Evolutionary conservation across 2,329 filamentous ascomycete species (phyloP), one percentile per base, ranked within the genome.

Genomic region (Cercospora janseana): DNA sequence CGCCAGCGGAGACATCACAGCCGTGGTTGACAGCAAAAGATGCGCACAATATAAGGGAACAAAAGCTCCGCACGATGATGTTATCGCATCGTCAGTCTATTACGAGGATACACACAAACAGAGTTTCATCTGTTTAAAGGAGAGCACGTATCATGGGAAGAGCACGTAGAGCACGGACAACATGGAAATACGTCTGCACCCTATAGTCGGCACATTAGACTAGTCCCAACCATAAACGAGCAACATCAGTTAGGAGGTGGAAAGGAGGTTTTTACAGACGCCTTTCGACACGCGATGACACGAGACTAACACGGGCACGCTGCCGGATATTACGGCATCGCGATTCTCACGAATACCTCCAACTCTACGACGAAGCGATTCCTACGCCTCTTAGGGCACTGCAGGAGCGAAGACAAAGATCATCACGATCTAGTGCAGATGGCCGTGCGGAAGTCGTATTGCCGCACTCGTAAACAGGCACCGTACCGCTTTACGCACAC

Each of bases 211-310:
- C 29, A 32, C 29, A 16, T 32, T 16, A 32, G n/a, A 15, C 29
- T 16, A n/a, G 6, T 16, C 29, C 6, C 13, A n/a, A 16, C 29
- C 18, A n/a, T n/a, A n/a, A n/a, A n/a, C n/a, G 6, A 32, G 10
- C 15, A 21, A 44, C 24, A 44, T 23, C 16, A 32, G 21, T 44
- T 32, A 32, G 41, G 41, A 31, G 41, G 27, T 44, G 26, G 41
- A 44, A 44, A 44, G 41, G 41, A 44, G 41, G 41, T 44, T n/a
- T n/a, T 44, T 23, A 44, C 27, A 44, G 41, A 27, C 41, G 41
- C 26, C 41, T 44, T 44, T 44, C 41, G 41, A 44, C 41, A 44
- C 24, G 41, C 41, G 41, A 44, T 24, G 24, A 21, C 2, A 32
- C 16, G 21, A 18, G 4, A 9, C 16, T 27, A 27, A 16, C 41